Base-by-base conservation (phyloP, 441 rosid genomes). In the Flueggea neowawraea region DNA sequence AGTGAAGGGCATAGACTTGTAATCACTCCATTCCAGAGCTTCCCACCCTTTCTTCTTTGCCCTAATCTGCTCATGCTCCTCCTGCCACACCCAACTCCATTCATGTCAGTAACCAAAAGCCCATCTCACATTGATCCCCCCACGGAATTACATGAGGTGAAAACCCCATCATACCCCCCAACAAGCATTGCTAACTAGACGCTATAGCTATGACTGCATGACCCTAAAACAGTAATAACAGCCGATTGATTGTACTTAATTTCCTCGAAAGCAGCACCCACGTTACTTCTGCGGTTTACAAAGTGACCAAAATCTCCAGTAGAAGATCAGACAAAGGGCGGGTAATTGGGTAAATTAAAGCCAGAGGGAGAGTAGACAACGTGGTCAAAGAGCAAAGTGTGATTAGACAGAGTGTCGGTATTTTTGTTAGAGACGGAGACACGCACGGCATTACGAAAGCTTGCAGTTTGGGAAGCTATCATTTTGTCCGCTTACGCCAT, bases 1-100 rank as follows among this genome's bases (percentile, higher is more conserved):
- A 58, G 99, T 95, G 80, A 95, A 95, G 12, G 92, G 85, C 99
- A 95, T 95, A n/a, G 98, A 84, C 77, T 91, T 95, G 71, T 95
- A 95, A 72, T 95, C 99, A 65, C 65, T 76, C 99, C 99, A 95
- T 60, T 84, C 88, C 12, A 95, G 87, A 47, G 78, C 82, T 52
- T 79, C 78, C 0, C 75, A 54, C 36, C 76, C 81, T 8, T 65
- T 66, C 70, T 86, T 91, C 75, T 41, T 79, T 14, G 80, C 85
- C 57, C 90, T 88, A n/a, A 95, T 88, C 72, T 66, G 76, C 15
- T 85, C 97, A 15, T 95, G 99, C 74, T 91, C 99, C 60, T 88
- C 97, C 99, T 91, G 88, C 61, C 58, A 56, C 50, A 47, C 45
- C 45, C 50, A 36, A 36, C 41, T 36, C 50, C 50, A 47, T 22